phyloP scores from a whole-genome alignment of 345 rosid genomes.

The Hypericum perforatum region DNA sequence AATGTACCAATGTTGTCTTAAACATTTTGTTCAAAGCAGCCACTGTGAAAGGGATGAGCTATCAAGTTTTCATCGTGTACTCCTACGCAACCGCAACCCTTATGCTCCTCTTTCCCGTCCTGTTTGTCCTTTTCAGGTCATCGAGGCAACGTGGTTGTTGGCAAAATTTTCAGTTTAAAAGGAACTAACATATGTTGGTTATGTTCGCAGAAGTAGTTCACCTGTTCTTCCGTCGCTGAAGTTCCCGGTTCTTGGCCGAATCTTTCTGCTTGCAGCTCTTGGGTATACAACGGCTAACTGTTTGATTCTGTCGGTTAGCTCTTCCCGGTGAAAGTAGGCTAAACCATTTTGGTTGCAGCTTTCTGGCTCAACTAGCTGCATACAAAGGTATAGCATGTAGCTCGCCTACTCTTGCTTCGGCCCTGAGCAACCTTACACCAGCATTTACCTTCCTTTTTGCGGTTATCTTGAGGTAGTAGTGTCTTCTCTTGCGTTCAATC shows the following conservation, averaged over 20 bases:
- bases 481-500: not conserved
- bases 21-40: conserved; percentile 3
- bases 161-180: not conserved
- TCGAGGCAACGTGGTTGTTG: too few species aligned
- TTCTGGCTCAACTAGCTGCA: not conserved
- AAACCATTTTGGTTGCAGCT: too few species aligned
- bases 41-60: not conserved
- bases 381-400: not conserved
- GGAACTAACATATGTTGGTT: not conserved
- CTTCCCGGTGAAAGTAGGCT: too few species aligned
- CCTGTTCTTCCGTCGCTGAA: too few species aligned
- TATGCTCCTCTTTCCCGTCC: not conserved
- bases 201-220: not conserved
- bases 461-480: not conserved
- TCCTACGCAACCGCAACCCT: not conserved
- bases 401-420: not conserved
- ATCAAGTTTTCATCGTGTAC: not conserved
- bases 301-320: too few species aligned
- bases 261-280: too few species aligned
- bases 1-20: not conserved
- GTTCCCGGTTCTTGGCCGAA: too few species aligned
- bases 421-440: not conserved
- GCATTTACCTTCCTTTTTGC: conserved; percentile 4
- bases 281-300: too few species aligned
- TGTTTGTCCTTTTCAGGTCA: not conserved